Base-by-base conservation (phyloP, 768 basidiomycete species). In the Trametes sanguinea region DNA sequence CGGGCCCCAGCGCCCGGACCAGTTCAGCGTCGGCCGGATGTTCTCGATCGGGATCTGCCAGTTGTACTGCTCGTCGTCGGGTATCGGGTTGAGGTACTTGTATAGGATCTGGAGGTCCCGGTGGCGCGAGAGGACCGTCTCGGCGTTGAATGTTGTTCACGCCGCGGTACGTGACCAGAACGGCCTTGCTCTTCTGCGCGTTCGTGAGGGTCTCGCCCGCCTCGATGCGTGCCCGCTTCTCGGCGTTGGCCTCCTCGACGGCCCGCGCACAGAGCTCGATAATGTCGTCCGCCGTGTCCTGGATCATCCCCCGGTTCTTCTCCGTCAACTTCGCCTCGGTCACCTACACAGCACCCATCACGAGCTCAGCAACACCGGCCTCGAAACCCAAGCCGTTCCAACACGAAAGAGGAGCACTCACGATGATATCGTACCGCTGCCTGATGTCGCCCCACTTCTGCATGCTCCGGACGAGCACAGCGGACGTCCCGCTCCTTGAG, bases 391-490 rank as follows among this genome's bases (percentile, higher is more conserved):
- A 22, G 22, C 22, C 22, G 22, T 22, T 9, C 53, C 27, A 35
- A 29, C 37, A n/a, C 48, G 47, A 50, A 57, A 62, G 33, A 45
- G n/a, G 22, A 64, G 29, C 66, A 84, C 92, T 74, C 74, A 96
- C 95, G 67, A 99, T 97, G 60, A 88, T 81, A 43, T 97, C 94
- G 76, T 97, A 98, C 40, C 97, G 90, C 68, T 89, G 87, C 51
- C 94, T 85, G 63, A 98, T 93, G 75, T 99, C 96, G 42, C 97
- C 97, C 95, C 97, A 99, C 61, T 94, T 89, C 71, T 97, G 95
- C 68, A 99, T 79, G 72, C 95, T 96, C 65, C 96, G 85, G 57
- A 98, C 92, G 37, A 99, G 81, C 42, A 95, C 95, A 59, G n/a
- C 97, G 94, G 30, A 98, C 87, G 73, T 99, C 97, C 46, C 97